Percentiles rank a stretch among this genome's conserved stretches.
Conservation (phyloP, 768 basidiomycete species). For the Baorangia bicolor region DNA sequence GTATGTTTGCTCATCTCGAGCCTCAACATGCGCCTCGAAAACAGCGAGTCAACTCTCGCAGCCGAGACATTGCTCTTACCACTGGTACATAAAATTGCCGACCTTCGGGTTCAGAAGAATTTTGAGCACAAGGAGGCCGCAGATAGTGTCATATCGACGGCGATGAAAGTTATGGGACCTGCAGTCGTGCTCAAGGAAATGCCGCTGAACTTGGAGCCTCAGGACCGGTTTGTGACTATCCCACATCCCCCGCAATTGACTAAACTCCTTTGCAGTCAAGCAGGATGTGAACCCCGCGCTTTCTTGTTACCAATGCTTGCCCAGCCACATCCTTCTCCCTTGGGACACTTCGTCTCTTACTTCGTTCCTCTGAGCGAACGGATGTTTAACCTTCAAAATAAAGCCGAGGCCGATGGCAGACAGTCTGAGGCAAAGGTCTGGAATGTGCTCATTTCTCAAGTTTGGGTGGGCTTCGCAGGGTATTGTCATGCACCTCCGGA, state of each 20-base stretch:
- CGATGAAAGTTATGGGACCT: constrained; percentile 86
- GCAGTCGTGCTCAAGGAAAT: constrained; percentile 68
- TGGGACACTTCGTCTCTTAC: constrained; percentile 83
- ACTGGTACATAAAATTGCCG: constrained; percentile 68
- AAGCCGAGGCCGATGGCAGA: constrained; percentile 69
- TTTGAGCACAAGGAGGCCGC: constrained; percentile 92
- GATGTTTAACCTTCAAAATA: constrained; percentile 86
- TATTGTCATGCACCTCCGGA: constrained; percentile 87
- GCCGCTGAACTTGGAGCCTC: constrained; percentile 85
- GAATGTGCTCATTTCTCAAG: constrained; percentile 89
- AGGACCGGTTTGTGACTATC: constrained; percentile 57
- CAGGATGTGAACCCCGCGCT: constrained; percentile 82
- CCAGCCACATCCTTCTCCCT: constrained; percentile 75
- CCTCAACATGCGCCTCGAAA: constrained; percentile 50
- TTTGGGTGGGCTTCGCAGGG: constrained; percentile 89
- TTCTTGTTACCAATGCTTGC: constrained; percentile 87
- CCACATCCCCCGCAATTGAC: neutral
- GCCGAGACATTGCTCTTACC: constrained; percentile 70
- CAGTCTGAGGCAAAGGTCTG: constrained; percentile 92
- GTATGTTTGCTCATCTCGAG: constrained; percentile 66
- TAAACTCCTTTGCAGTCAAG: constrained; percentile 45
- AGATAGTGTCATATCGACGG: constrained; percentile 73
- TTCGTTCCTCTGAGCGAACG: constrained; percentile 94
- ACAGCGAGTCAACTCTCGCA: constrained; percentile 47
- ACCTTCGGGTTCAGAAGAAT: constrained; percentile 70